Base-by-base conservation (phyloP, 2,329 filamentous ascomycete genomes). In the Fusarium anguioides region DNA sequence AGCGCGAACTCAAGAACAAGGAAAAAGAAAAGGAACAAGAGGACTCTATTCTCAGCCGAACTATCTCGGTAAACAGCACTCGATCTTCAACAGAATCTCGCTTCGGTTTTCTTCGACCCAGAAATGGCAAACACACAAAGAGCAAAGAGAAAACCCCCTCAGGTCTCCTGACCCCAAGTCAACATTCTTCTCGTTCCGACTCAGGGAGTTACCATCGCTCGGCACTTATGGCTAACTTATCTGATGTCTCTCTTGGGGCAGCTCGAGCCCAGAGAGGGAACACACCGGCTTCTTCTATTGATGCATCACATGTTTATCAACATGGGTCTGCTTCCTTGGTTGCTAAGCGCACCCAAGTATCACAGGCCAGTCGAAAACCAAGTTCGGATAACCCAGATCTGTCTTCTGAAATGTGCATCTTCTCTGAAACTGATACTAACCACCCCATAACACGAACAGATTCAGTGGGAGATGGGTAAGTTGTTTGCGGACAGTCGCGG, bases 41-140 rank as follows among this genome's bases (percentile, higher is more conserved):
- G 15, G 67, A 55, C n/a, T 65, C 71, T 17, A 75, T 74, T 33
- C 70, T 73, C 12, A 64, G 69, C 21, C 73, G 76, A 8, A 82
- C 81, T 1, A 73, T 77, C 12, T 85, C 83, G 4, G 79, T 78
- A 9, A 78, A 78, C n/a, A 82, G 81, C 58, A 82, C 81, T 3
- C 72, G 78, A 14, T 83, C 81, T 1, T 80, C 80, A 0, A 72
- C 72, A 26, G 75, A 79, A 14, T 77, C 80, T 36, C 75, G 78
- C 1, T 81, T 82, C 58, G 78, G 79, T 5, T 79, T 86, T 42
- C 80, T 87, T 48, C 76, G 80, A 33, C 74, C 77, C 24, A 80
- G 81, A 48, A 75, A 75, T 42, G 59, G 68, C 11, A 74, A 66
- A 41, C 54, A 71, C 6, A 61, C 64, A 8, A 59, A 69, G 40